A percentile compares a stretch with the other conserved stretches of the same genome.
Conservation (phyloP, 2,329 filamentous ascomycete genomes). For the Aureobasidium sp. region DNA sequence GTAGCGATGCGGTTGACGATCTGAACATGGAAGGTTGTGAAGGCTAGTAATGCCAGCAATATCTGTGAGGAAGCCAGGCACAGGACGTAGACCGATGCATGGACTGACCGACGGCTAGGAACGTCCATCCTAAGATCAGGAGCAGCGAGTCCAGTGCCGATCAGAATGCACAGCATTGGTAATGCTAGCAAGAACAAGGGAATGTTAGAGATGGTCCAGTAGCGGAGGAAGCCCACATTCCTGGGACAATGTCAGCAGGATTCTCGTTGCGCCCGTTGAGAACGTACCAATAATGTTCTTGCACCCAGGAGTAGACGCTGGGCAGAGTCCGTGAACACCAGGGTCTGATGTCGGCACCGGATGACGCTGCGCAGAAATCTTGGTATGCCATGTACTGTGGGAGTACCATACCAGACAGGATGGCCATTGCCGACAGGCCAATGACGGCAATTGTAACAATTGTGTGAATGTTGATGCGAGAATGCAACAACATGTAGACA, state of each 20-base stretch:
- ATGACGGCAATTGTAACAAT: constrained; percentile 31
- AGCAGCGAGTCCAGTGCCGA: constrained; percentile 47
- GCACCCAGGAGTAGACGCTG: constrained; percentile 88
- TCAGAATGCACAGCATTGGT: constrained; percentile 66
- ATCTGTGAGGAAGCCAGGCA: constrained; percentile 66
- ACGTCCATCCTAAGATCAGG: background rate
- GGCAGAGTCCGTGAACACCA: constrained; percentile 74
- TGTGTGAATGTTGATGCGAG: constrained; percentile 21
- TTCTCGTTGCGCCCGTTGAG: background rate
- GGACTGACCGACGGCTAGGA: background rate
- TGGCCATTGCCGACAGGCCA: constrained; percentile 58
- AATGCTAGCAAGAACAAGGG: constrained; percentile 80
- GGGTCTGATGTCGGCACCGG: constrained; percentile 38
- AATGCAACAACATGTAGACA: constrained; percentile 21
- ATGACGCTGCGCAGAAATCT: constrained; percentile 54
- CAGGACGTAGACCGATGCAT: background rate
- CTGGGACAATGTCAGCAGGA: constrained; percentile 39
- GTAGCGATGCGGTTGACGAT: constrained; percentile 87
- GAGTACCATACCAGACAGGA: constrained; percentile 59
- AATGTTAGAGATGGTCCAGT: constrained; percentile 82
- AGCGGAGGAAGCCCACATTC: constrained; percentile 79
- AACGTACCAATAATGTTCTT: constrained; percentile 75
- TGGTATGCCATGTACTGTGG: constrained; percentile 72
- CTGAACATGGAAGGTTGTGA: constrained; percentile 84
- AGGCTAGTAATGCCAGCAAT: constrained; percentile 61